Conservation (phyloP, 2,329 filamentous ascomycete species). For the Microcyclospora tardicrescens region DNA sequence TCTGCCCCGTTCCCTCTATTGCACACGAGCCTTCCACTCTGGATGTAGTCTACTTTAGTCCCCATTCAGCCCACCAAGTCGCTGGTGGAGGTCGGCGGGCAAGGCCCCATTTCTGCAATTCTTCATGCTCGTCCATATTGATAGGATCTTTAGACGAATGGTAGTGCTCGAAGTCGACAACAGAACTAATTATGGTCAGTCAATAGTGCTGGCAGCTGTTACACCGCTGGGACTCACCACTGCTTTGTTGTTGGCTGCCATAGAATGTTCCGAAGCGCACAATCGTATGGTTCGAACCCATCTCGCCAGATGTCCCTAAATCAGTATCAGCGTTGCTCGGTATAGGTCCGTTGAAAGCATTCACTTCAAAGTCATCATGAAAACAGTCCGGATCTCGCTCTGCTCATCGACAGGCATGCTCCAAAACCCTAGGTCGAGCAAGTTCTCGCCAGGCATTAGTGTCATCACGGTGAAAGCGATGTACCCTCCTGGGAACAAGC, state of each 20-base stretch:
- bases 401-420: slow-evolving; percentile 9
- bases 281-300: slow-evolving; percentile 19
- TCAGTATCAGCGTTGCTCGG: not conserved
- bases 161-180: slow-evolving; percentile 23
- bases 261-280: slow-evolving; percentile 19
- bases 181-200: slow-evolving; percentile 6
- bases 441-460: slow-evolving; percentile 14
- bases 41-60: not conserved
- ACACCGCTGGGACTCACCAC: slow-evolving; percentile 2
- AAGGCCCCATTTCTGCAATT: slow-evolving; percentile 19
- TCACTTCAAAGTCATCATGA: slow-evolving; percentile 13
- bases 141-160: slow-evolving; percentile 12
- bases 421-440: slow-evolving; percentile 20
- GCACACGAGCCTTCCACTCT: not conserved
- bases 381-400: slow-evolving; percentile 13
- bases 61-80: slow-evolving; percentile 13
- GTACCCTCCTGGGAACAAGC: slow-evolving; percentile 17
- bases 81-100: slow-evolving; percentile 13
- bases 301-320: slow-evolving; percentile 13
- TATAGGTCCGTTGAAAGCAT: not conserved
- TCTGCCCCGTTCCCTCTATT: too few relatives aligned
- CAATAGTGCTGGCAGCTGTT: not conserved
- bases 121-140: slow-evolving; percentile 13
- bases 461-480: slow-evolving; percentile 19
- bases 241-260: slow-evolving; percentile 13